Base-by-base conservation (phyloP, 2,329 filamentous ascomycete species). In the Huntiella omanensis region DNA sequence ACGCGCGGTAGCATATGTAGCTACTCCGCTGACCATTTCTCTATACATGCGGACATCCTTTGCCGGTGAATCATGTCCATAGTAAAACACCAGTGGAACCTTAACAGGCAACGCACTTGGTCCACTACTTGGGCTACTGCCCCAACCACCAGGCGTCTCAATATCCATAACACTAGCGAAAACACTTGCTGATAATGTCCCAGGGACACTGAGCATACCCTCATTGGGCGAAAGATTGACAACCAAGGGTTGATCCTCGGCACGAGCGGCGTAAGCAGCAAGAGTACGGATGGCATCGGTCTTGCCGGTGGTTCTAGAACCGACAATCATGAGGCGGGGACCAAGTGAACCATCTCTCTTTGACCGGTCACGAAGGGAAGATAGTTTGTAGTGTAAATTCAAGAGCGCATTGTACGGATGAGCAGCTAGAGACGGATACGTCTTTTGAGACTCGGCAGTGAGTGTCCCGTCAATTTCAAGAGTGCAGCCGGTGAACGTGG, bases 81-180 rank as follows among this genome's bases (percentile, higher is more conserved):
- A 93, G 61, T 86, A 84, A 58, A 94, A 93, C 22, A 88, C 85
- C 46, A 98, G 65, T 4, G 91, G 91, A 54, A 94, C 69, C 66
- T 95, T 96, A 45, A 94, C 84, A 0, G 88, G 87, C 13, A 93
- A 77, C 1, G 78, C 74, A 54, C 81, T 91, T 0, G 91, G 87
- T 0, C 88, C 91, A 53, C 83, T 92, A 55, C 87, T 93, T 0
- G 88, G 87, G 54, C 84, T 87, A 53, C 74, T 84, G 7, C 91
- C 91, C 78, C 86, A 95, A 15, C 83, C 84, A 51, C 85, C 80
- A 55, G 88, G 83, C 2, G 69, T 67, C 55, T 74, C 71, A 1
- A 93, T 71, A 60, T 96, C 88, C 64, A 96, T 74, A 55, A 93
- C 74, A 0, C 82, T 85, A 7, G 82, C 82, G 57, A 93, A 86